Evolutionary conservation across 768 basidiomycete species (phyloP), one percentile per base, ranked within the genome.

Genomic region (Pisolithus orientalis): DNA sequence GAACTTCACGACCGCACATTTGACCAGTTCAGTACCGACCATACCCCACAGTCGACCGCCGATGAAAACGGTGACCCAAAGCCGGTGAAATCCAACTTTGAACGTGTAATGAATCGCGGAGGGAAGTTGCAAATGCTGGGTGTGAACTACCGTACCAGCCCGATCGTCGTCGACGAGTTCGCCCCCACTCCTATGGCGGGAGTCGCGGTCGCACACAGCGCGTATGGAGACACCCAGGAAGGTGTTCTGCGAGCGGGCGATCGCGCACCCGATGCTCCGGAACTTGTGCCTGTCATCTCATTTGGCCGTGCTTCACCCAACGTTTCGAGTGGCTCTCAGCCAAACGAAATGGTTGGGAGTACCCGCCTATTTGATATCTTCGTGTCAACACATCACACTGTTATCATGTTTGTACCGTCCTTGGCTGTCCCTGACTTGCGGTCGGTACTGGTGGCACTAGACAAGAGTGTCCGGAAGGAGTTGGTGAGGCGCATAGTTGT

Each of bases 341-440:
- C 34, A 34, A 34, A 34, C 11, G 11, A 5, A 34, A 11, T 34
- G 11, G 3, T 13, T 34, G 34, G 13, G 34, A 34, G 34, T 5
- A 34, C 13, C 34, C 34, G 43, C 21, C 16, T 44, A 2, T 44
- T 44, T 44, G 43, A 28, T 27, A 27, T 44, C 43, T 44, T 51
- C 7, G 50, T 17, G 13, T 37, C 42, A 8, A 44, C 43, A 6
- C 58, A 62, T 37, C 77, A 78, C 57, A 74, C 75, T 3, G 69
- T 75, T 24, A 65, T 78, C 24, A 59, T 78, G 16, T 75, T 78
- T 49, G 55, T 63, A 29, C 53, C 57, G 29, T 52, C 59, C 53
- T 32, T 47, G 27, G 6, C 27, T 32, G 27, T 16, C 25, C 27
- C 46, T 21, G 52, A 7, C 16, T 24, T 44, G 6, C 25, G 14